Evolutionary conservation across 352 stramenopile species (phyloP).

Genomic region (Globisporangium radiosum): DNA sequence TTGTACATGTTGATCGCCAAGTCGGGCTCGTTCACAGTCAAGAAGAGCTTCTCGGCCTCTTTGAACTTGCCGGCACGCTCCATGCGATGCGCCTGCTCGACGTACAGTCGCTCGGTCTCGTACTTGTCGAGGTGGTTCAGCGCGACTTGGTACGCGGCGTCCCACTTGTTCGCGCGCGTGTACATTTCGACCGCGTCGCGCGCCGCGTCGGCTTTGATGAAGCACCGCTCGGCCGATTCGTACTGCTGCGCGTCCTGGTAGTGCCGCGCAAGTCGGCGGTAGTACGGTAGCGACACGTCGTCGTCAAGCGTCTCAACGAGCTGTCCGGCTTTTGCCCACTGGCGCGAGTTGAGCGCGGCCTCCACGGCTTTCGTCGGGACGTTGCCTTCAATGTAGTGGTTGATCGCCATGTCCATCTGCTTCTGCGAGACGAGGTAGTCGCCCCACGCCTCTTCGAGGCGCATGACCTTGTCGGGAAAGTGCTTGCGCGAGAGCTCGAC

Average conservation of each 20-base stretch:
- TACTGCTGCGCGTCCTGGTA: slow-evolving; percentile 86
- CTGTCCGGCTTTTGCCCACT: slow-evolving; percentile 91
- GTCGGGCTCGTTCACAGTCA: slow-evolving; percentile 90
- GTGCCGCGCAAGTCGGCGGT: slow-evolving; percentile 82
- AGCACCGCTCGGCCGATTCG: slow-evolving; percentile 89
- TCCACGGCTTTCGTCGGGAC: slow-evolving; percentile 90
- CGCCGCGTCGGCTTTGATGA: slow-evolving; percentile 86
- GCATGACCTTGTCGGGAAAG: slow-evolving; percentile 89
- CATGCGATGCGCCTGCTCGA: slow-evolving; percentile 90
- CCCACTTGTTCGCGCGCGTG: slow-evolving; percentile 90
- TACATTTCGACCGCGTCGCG: slow-evolving; percentile 94
- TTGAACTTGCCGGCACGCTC: slow-evolving; percentile 88
- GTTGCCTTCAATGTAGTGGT: slow-evolving; percentile 95
- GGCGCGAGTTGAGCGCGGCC: slow-evolving; percentile 87
- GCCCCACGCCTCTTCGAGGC: slow-evolving; percentile 90
- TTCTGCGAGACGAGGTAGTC: slow-evolving; percentile 91
- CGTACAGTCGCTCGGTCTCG: slow-evolving; percentile 90
- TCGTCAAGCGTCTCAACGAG: slow-evolving; percentile 89
- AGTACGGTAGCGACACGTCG: slow-evolving; percentile 88
- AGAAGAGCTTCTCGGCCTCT: slow-evolving; percentile 91
- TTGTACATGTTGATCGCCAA: slow-evolving; percentile 97
- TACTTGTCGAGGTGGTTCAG: slow-evolving; percentile 90
- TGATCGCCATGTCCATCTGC: slow-evolving; percentile 95
- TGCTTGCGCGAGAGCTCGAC: slow-evolving; percentile 89
- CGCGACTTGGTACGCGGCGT: slow-evolving; percentile 89